Base-by-base conservation (phyloP, 1,139 yeast species). In the Debaryomyces fabryi region DNA sequence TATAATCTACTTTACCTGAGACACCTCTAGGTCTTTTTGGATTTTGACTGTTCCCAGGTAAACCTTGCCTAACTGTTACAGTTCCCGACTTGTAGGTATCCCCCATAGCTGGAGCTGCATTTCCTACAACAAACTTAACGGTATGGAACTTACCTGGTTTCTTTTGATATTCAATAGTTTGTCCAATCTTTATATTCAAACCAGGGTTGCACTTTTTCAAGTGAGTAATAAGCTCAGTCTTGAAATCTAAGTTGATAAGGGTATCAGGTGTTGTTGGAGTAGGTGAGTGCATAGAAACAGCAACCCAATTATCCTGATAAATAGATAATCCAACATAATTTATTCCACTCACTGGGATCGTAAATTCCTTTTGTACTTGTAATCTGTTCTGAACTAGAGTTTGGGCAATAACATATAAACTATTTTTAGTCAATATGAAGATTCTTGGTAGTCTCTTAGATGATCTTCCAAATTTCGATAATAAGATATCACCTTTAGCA, bases 241-340 rank as follows among this genome's bases (percentile, higher is more conserved):
- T 95, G 72, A 93, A 88, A 49, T 81, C 82, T 52, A 91, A 78
- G 66, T 88, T 88, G 50, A 93, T 74, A 52, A 95, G 81, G 6
- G 89, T 78, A 70, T 95, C 99, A 0, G 97, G 91, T 12, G 74
- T 74, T 1, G 80, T 65, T 2, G 81, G 70, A 2, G 81, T 85
- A 2, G 78, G 77, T 1, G 70, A 51, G 46, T 67, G 72, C 49
- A 88, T 70, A 25, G 86, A 84, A 36, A 93, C 67, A 1, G 96
- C 96, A 35, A 92, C 67, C 99, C 99, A 95, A 59, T 92, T 95
- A 67, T 95, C 99, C 56, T 93, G 95, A 50, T 83, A 73, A 39
- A 76, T 81, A 0, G 97, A 87, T 58, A 93, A 64, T 3, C 85
- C 86, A 25, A 90, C 81, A 54, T 81, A 81, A 38, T 75, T 77